Conservation (phyloP, 2,329 filamentous ascomycete species). For the Botryosphaeria dothidea region DNA sequence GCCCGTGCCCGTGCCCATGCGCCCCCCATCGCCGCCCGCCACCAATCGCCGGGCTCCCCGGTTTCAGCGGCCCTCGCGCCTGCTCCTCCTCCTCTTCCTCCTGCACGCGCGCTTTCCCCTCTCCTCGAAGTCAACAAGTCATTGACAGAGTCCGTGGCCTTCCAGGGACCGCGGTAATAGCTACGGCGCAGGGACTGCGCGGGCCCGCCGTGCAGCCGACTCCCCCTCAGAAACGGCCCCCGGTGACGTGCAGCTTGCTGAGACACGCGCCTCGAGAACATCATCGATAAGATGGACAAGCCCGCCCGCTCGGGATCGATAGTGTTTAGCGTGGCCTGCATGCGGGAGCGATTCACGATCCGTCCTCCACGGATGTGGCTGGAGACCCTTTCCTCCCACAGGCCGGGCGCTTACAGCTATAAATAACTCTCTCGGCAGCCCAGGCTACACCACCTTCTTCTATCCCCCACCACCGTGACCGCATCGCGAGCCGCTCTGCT, state of each 20-base stretch:
- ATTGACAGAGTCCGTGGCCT: not conserved
- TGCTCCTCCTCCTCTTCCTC: too few species aligned
- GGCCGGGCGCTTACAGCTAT: not conserved
- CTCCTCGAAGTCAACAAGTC: not conserved
- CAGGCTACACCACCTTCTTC: not conserved
- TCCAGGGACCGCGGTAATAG: not conserved
- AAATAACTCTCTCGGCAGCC: not conserved
- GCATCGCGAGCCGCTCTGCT: slow-evolving; percentile 6
- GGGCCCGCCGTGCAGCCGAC: not conserved
- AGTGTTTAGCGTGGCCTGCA: slow-evolving; percentile 15
- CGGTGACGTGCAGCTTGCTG: slow-evolving; percentile 12
- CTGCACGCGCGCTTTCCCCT: not conserved
- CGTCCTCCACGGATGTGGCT: slow-evolving; percentile 18
- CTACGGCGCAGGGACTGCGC: too few species aligned
- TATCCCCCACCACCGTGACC: not conserved
- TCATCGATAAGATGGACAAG: slow-evolving; percentile 12
- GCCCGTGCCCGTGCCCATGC: not conserved
- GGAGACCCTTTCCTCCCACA: not conserved
- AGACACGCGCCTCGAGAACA: not conserved
- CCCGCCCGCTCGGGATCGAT: slow-evolving; percentile 11
- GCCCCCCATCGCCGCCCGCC: not conserved
- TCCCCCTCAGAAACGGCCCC: not conserved
- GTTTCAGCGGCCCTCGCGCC: slow-evolving; percentile 1
- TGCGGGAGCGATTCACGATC: slow-evolving; percentile 17
- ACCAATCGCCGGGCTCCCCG: not conserved